phyloP scores from a whole-genome alignment of 2,329 filamentous ascomycete genomes.

The Amphichorda felina region DNA sequence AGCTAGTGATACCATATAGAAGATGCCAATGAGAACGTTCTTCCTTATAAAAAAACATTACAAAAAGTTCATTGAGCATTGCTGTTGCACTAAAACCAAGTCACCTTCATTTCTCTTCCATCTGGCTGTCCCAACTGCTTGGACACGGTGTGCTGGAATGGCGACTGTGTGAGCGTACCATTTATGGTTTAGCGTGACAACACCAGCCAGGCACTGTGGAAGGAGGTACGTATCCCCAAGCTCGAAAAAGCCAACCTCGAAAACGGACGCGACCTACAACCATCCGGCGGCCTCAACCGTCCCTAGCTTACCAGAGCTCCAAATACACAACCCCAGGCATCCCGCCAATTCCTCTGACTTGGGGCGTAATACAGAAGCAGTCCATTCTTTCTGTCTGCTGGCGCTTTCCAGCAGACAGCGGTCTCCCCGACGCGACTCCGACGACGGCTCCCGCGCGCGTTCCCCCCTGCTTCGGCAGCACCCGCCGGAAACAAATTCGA shows the following conservation, averaged over 20 bases:
- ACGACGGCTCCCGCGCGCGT: neutral
- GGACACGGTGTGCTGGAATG: no score
- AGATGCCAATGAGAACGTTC: neutral
- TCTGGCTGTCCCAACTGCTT: no score
- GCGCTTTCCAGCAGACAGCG: neutral
- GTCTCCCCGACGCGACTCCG: neutral
- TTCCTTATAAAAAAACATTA: neutral
- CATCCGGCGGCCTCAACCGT: neutral
- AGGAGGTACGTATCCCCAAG: no score
- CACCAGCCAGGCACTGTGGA: no score
- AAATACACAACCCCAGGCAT: neutral
- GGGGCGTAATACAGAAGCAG: neutral
- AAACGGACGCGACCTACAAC: conserved; percentile 1
- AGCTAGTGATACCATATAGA: neutral
- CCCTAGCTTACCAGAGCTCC: neutral
- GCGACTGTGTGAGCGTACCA: no score
- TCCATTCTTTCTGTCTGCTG: neutral
- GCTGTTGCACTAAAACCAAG: no score
- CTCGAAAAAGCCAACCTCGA: neutral
- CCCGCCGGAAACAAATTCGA: neutral
- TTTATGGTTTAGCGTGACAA: no score
- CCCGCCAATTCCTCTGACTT: neutral
- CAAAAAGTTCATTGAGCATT: no score
- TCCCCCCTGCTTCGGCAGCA: neutral
- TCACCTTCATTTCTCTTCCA: no score